Conservation (phyloP, 345 rosid species). For the Abelmoschus esculentus region DNA sequence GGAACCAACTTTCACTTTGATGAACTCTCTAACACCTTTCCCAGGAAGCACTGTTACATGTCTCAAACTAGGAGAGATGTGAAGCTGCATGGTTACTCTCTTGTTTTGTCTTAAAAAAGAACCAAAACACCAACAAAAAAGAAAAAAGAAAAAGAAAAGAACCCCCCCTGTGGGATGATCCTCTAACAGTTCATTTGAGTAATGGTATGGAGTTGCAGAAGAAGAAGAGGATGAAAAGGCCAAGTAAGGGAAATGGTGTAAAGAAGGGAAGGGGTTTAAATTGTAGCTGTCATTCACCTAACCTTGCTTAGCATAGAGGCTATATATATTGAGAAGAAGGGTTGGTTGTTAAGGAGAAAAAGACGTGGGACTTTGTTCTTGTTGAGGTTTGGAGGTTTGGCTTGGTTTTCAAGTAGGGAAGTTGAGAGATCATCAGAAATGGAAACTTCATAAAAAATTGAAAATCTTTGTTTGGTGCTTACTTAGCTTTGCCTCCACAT, state of each 20-base stretch:
- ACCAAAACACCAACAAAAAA: too few relatives aligned
- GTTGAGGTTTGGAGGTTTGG: constrained; percentile 25
- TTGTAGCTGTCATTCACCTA: constrained; percentile 66
- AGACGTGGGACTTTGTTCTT: constrained; percentile 35
- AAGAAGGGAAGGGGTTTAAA: constrained; percentile 27
- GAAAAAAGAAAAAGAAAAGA: too few relatives aligned
- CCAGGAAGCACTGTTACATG: constrained; percentile 87
- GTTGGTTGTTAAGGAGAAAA: constrained; percentile 42
- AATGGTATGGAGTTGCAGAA: background rate
- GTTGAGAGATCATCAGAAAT: constrained; percentile 23
- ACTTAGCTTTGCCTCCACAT: constrained; percentile 66
- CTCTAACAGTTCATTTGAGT: background rate
- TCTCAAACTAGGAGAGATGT: constrained; percentile 87
- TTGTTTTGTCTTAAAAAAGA: background rate
- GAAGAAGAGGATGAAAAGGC: background rate
- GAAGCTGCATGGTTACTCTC: constrained; percentile 53
- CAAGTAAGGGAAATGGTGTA: constrained; percentile 12
- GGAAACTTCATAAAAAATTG: background rate
- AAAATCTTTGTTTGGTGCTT: constrained; percentile 44
- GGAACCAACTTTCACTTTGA: constrained; percentile 71
- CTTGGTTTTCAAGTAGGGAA: constrained; percentile 49
- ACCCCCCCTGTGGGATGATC: background rate
- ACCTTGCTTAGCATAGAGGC: constrained; percentile 91
- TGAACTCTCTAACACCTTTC: constrained; percentile 85
- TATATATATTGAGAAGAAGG: constrained; percentile 20